Evolutionary conservation across 331 rosid genomes (phyloP).

Genomic region (Quercus phellos): DNA sequence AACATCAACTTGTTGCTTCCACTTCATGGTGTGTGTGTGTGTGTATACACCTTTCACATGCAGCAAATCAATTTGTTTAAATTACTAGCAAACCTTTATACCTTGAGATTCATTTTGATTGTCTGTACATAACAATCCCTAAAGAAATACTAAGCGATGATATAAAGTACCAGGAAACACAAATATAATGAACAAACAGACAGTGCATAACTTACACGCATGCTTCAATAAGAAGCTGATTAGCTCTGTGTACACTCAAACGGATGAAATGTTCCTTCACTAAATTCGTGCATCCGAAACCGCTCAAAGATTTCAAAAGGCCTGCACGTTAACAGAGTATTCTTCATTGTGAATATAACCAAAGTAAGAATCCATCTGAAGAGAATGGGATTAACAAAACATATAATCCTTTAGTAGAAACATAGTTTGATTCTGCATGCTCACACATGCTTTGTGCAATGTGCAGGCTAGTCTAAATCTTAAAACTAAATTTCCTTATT

Average conservation of each 20-base stretch:
- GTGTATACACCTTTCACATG: neutral
- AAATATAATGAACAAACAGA: neutral
- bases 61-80: neutral
- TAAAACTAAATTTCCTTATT: neutral
- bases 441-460: neutral
- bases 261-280: constrained; percentile 88
- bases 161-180: neutral
- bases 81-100: too few species aligned
- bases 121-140: too few species aligned
- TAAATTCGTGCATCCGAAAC: constrained; percentile 74
- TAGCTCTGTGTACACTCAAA: constrained; percentile 96
- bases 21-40: neutral
- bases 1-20: neutral
- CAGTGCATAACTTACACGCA: constrained; percentile 23
- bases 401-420: neutral
- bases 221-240: constrained; percentile 19
- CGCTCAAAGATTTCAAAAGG: constrained; percentile 80
- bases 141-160: neutral
- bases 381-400: neutral
- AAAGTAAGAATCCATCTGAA: neutral
- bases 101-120: neutral
- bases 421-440: neutral
- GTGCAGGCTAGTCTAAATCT: neutral
- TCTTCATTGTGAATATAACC: constrained; percentile 5
- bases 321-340: constrained; percentile 39